Percentiles rank a stretch among this genome's conserved stretches.
Conservation (phyloP, 345 rosid genomes). For the Raphanus raphanistrum region DNA sequence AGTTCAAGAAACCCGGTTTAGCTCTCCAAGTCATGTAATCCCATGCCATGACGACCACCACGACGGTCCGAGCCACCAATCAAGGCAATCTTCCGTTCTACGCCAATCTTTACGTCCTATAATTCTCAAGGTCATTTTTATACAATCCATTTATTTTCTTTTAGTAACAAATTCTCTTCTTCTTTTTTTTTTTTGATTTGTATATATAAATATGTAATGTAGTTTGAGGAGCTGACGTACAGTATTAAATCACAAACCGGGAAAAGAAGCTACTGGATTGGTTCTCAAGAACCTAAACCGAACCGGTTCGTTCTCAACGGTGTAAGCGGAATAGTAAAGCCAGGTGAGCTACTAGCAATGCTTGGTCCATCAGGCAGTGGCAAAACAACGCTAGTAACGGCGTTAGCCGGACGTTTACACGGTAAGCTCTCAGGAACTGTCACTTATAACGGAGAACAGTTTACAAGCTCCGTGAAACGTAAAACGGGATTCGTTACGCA, state of each 20-base stretch:
- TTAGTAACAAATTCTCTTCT: background rate
- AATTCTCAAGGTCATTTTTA: conserved; percentile 60
- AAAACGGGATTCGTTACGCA: conserved; percentile 79
- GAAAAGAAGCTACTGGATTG: conserved; percentile 38
- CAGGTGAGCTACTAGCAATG: conserved; percentile 91
- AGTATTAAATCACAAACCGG: conserved; percentile 42
- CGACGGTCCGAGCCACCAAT: conserved; percentile 34
- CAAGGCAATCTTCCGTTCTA: conserved; percentile 49
- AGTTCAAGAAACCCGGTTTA: conserved; percentile 52
- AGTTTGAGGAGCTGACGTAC: conserved; percentile 80
- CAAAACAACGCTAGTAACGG: conserved; percentile 84
- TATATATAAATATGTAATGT: conserved; percentile 22
- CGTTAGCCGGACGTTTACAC: conserved; percentile 66
- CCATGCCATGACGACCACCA: conserved; percentile 42
- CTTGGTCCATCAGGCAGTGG: conserved; percentile 97
- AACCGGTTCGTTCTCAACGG: conserved; percentile 62
- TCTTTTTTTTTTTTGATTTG: background rate
- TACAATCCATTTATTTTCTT: background rate
- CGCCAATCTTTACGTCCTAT: conserved; percentile 58
- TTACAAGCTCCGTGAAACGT: conserved; percentile 75
- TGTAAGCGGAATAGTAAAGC: conserved; percentile 76
- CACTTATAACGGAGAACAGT: conserved; percentile 60
- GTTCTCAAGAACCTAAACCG: conserved; percentile 51
- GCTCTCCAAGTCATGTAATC: conserved; percentile 42
- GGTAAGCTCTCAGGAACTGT: conserved; percentile 75